A percentile compares a stretch with the other conserved stretches of the same genome.
Conservation (phyloP, 768 basidiomycete genomes). For the Boletus tomentosulus region DNA sequence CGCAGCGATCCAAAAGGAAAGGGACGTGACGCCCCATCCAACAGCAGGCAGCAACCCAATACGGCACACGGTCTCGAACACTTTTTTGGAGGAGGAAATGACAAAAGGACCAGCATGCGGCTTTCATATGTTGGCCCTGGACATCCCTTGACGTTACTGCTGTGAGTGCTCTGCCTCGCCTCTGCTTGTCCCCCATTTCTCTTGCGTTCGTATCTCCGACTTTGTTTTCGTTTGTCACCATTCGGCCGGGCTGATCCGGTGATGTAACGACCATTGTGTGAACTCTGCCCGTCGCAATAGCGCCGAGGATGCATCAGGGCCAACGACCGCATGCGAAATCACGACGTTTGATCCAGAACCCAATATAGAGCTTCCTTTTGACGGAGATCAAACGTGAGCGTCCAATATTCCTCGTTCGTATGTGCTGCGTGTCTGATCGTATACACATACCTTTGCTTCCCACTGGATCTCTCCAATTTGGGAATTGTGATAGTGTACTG, state of each 20-base stretch:
- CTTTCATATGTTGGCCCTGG: constrained; percentile 79
- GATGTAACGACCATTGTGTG: constrained; percentile 2
- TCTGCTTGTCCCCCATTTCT: not conserved
- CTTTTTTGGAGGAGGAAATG: constrained; percentile 47
- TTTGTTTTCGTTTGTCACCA: not conserved
- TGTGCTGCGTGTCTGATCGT: constrained; percentile 7
- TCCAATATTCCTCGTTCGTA: not conserved
- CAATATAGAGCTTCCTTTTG: constrained; percentile 74
- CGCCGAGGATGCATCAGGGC: constrained; percentile 74
- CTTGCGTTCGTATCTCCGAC: not conserved
- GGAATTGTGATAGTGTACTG: constrained; percentile 46
- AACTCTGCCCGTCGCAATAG: constrained; percentile 32
- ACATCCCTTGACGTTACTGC: constrained; percentile 68
- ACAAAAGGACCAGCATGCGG: constrained; percentile 79
- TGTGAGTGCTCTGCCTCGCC: constrained; percentile 49
- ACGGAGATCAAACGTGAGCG: constrained; percentile 55
- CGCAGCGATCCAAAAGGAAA: constrained; percentile 34
- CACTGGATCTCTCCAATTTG: not conserved
- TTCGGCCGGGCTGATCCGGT: not conserved
- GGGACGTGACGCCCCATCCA: constrained; percentile 1
- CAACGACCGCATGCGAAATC: constrained; percentile 85
- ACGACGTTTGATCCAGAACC: constrained; percentile 83
- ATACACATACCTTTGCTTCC: not conserved
- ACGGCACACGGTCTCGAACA: constrained; percentile 45
- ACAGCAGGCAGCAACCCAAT: constrained; percentile 18